Evolutionary conservation across 306 rosid genomes (phyloP), one percentile per base, ranked within the genome.

Genomic region (Prunus padus): DNA sequence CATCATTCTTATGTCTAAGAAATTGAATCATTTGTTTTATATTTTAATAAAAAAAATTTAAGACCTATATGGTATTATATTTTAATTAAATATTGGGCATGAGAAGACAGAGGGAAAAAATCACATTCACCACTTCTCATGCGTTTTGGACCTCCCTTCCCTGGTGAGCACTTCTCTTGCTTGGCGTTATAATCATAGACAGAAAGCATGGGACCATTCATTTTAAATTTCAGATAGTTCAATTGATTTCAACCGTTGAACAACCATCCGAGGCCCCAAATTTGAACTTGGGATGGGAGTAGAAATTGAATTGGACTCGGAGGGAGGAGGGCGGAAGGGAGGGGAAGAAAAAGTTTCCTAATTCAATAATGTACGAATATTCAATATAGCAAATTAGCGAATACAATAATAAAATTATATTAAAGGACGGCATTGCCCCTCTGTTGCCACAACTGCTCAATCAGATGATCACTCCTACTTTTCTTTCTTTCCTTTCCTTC

Each of bases 211-310:
- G 93, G 57, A 79, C 87, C 87, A 69, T 0, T 4, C 61, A 40
- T 85, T 88, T 73, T 44, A 81, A 82, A 65, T 70, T 80, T 73
- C 74, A 8, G 79, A 59, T 45, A 5, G 59, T 76, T 67, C 54
- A 65, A 51, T 44, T 67, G 64, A 28, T 83, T 65, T 57, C 30
- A 67, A 71, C 91, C 93, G 92, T 90, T 70, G 70, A 77, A 54
- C 8, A 4, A 4, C 62, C 26, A 83, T 87, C 89, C 1, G n/a
- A 60, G 63, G 88, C 68, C 72, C 82, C 28, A 19, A 10, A 82
- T 84, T 86, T 77, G 60, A 86, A 84, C 75, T 49, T 50, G 62
- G 60, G 25, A 75, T n/a, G 28, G 13, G 61, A 9, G 18, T 4
- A 13, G 55, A 65, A 65, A 60, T 89, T 81, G 76, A 82, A 86